phyloP scores from a whole-genome alignment of 768 basidiomycete genomes.

The Boletus fagicola region DNA sequence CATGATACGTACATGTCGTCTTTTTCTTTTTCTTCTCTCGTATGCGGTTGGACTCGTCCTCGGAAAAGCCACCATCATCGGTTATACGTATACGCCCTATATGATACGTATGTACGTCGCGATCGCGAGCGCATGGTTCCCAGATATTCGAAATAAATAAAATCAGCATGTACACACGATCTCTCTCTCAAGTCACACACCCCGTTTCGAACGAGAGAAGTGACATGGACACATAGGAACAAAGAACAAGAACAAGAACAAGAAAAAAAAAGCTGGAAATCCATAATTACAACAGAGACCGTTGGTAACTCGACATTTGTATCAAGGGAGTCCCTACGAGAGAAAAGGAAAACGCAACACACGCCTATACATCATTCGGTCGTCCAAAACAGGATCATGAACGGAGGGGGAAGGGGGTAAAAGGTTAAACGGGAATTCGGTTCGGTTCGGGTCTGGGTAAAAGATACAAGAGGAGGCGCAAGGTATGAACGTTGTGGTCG shows the following conservation, averaged over 20 bases:
- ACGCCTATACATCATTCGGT: not conserved
- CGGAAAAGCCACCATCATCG: not conserved
- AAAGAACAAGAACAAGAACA: not conserved
- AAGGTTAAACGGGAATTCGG: not conserved
- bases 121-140: not conserved
- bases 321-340: constrained; percentile 3
- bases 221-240: no score
- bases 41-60: not conserved
- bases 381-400: not conserved
- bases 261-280: not conserved
- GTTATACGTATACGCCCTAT: no score
- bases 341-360: not conserved
- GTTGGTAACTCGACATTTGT: constrained; percentile 11
- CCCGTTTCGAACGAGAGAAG: no score
- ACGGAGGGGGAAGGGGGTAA: not conserved
- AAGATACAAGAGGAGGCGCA: not conserved
- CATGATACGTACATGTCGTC: not conserved
- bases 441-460: not conserved
- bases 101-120: not conserved
- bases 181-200: not conserved
- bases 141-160: not conserved
- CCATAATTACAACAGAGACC: constrained; percentile 26
- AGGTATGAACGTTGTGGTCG: not conserved
- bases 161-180: not conserved
- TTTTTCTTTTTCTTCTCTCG: no score